Conservation (phyloP, 1,139 yeast genomes). For the Sugiyamaella xylanicola region DNA sequence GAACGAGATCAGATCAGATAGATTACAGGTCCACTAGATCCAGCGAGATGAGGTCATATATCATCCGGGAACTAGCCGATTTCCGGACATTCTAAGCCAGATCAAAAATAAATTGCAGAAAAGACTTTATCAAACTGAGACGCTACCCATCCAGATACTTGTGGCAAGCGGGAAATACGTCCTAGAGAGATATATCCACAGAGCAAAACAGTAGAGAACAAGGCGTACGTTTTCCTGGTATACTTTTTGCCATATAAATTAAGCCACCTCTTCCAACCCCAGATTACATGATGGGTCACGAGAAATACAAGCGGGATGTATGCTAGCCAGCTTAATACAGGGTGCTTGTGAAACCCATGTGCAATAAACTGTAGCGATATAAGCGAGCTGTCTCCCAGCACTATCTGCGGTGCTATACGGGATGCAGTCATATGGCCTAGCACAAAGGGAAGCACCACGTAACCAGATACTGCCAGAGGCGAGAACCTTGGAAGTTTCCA, state of each 20-base stretch:
- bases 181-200: slow-evolving; percentile 27
- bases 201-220: slow-evolving; percentile 19
- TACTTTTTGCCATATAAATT: slow-evolving; percentile 27
- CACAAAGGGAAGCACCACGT: slow-evolving; percentile 51
- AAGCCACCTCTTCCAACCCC: slow-evolving; percentile 47
- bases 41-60: no score
- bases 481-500: slow-evolving; percentile 42
- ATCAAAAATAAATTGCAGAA: slow-evolving; percentile 14
- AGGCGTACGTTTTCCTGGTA: slow-evolving; percentile 19
- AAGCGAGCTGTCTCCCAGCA: slow-evolving; percentile 68
- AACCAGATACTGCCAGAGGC: slow-evolving; percentile 65
- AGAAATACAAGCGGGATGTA: slow-evolving; percentile 38
- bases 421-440: slow-evolving; percentile 52
- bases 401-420: slow-evolving; percentile 52
- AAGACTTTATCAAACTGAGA: slow-evolving; percentile 28
- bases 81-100: no score
- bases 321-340: slow-evolving; percentile 34
- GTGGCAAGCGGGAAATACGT: slow-evolving; percentile 26
- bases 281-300: slow-evolving; percentile 46
- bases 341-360: slow-evolving; percentile 43
- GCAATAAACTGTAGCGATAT: slow-evolving; percentile 58
- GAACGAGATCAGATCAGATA: no score
- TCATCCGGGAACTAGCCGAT: no score
- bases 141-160: slow-evolving; percentile 32
- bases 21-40: no score